Evolutionary conservation across 441 rosid genomes (phyloP), one percentile per base, ranked within the genome.

Genomic region (Gossypium schwendimanii): DNA sequence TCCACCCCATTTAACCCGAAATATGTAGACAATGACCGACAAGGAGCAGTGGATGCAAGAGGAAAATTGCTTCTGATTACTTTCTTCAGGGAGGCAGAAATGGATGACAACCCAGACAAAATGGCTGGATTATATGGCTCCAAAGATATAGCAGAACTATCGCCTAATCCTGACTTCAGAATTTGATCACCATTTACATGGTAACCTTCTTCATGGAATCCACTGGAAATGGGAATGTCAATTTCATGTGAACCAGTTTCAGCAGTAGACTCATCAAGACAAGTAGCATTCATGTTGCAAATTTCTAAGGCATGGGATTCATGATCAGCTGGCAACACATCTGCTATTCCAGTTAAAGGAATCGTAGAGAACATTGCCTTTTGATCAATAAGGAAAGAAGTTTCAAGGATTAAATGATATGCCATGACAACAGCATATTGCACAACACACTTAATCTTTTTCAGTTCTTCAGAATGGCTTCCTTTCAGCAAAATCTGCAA

Each of bases 401-500:
- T 92, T 88, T 95, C 99, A 17, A 95, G 92, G 73, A 88, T 87
- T 73, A 95, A 84, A 86, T 85, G 91, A 82, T 93, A 84, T 49
- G 98, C 99, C 81, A 89, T 72, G 18, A 77, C 76, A 75, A 89
- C 90, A 6, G 92, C 91, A 72, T 78, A 77, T 65, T 88, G 99
- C 57, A 93, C 85, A 76, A 90, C 91, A 73, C 78, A 86, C 82
- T 95, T 95, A 76, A 95, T 75, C 86, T 81, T 93, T 82, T 95
- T 95, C 84, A 95, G 80, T 79, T 83, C 95, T n/a, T 88, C 87
- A 23, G 91, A 87, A 66, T 88, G 85, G 81, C 91, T 83, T 81
- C 99, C 99, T 87, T 89, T 93, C 78, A 95, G 85, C 83, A 95
- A 85, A 80, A 95, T 85, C 99, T 95, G 91, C 79, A 84, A 69